phyloP scores from a whole-genome alignment of 2,329 filamentous ascomycete species.

The Eutypa lata region DNA sequence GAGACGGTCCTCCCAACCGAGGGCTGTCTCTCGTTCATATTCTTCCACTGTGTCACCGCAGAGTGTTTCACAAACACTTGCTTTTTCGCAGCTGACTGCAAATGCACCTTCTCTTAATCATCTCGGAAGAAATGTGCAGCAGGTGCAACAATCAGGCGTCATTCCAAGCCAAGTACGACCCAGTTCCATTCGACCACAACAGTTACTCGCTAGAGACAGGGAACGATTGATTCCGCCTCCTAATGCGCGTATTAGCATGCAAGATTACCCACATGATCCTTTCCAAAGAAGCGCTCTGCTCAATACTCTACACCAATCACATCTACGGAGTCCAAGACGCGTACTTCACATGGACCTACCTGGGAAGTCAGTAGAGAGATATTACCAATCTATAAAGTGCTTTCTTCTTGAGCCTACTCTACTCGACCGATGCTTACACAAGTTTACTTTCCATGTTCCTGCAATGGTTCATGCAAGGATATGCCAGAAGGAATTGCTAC shows the following conservation, averaged over 20 bases:
- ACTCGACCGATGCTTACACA: constrained; percentile 36
- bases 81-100: not conserved
- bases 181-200: constrained; percentile 1
- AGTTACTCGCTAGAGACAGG: constrained; percentile 6
- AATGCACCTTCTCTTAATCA: not conserved
- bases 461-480: constrained; percentile 33
- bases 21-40: not conserved
- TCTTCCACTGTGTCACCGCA: constrained; percentile 4
- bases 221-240: constrained; percentile 20
- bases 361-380: constrained; percentile 25
- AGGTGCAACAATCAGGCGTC: not conserved
- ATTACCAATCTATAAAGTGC: constrained; percentile 57
- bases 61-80: constrained; percentile 5
- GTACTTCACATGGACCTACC: constrained; percentile 24
- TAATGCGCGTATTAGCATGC: constrained; percentile 14
- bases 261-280: constrained; percentile 39
- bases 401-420: constrained; percentile 47
- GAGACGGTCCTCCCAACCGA: not conserved
- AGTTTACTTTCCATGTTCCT: constrained; percentile 45
- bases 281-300: constrained; percentile 40
- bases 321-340: constrained; percentile 46
- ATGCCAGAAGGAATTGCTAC: constrained; percentile 23
- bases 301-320: constrained; percentile 44
- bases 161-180: constrained; percentile 2
- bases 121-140: not conserved